A percentile compares a stretch with the other conserved stretches of the same genome.
Conservation (phyloP, 495 filamentous ascomycete genomes). For the Xylaria curta region DNA sequence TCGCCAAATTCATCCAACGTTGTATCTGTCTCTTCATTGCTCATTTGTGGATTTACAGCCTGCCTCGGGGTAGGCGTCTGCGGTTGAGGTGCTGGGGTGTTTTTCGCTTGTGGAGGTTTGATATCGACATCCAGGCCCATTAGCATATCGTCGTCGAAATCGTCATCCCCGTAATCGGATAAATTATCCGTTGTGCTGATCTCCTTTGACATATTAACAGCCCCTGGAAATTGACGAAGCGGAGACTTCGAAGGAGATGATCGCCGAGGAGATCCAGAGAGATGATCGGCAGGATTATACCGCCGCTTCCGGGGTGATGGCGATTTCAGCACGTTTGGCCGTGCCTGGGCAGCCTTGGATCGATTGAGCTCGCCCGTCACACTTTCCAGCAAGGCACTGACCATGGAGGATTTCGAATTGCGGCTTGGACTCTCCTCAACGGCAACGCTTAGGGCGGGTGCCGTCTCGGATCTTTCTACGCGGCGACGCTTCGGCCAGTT, state of each 20-base stretch:
- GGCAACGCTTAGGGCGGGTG: slow-evolving; percentile 23
- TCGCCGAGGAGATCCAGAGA: slow-evolving; percentile 28
- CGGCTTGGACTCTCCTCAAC: slow-evolving; percentile 33
- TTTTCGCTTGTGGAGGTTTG: slow-evolving; percentile 45
- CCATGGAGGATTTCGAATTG: slow-evolving; percentile 57
- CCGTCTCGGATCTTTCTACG: slow-evolving; percentile 44
- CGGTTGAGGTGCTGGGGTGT: slow-evolving; percentile 13
- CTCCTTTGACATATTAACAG: slow-evolving; percentile 13
- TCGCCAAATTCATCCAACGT: slow-evolving; percentile 64
- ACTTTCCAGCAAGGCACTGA: slow-evolving; percentile 51
- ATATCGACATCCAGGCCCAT: slow-evolving; percentile 58
- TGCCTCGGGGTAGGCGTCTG: slow-evolving; percentile 24
- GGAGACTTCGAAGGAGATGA: slow-evolving; percentile 28
- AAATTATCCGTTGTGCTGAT: slow-evolving; percentile 27
- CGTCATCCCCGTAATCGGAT: slow-evolving; percentile 56
- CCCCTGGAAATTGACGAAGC: slow-evolving; percentile 1
- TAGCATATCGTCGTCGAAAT: slow-evolving; percentile 58
- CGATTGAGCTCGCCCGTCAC: slow-evolving; percentile 49
- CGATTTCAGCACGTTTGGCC: slow-evolving; percentile 34
- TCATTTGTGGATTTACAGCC: slow-evolving; percentile 7
- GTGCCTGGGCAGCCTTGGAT: slow-evolving; percentile 34
- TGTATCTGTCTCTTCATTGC: slow-evolving; percentile 30
- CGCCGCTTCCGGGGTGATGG: slow-evolving; percentile 41
- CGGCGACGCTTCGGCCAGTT: slow-evolving; percentile 69
- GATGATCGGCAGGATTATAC: slow-evolving; percentile 27